Evolutionary conservation across 2,329 filamentous ascomycete species (phyloP).

Genomic region (Atkinsonella hypoxylon): DNA sequence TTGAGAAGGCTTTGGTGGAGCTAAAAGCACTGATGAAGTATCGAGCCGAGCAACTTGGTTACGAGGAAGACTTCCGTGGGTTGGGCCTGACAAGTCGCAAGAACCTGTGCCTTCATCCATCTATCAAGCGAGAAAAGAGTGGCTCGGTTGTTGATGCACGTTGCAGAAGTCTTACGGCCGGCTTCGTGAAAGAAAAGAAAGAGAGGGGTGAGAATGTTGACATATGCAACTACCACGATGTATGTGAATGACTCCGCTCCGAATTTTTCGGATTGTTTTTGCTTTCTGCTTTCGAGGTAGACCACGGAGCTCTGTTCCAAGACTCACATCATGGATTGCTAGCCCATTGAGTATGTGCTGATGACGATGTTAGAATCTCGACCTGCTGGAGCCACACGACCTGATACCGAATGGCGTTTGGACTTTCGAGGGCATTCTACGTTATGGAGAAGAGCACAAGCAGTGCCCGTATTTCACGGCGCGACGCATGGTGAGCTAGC

Average conservation of each 20-base stretch:
- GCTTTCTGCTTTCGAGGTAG: background rate
- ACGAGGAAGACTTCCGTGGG: conserved; percentile 84
- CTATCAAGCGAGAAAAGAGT: conserved; percentile 92
- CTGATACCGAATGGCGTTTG: conserved; percentile 90
- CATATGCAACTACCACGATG: conserved; percentile 89
- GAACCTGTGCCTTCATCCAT: conserved; percentile 91
- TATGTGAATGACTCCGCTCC: conserved; percentile 24
- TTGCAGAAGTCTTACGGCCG: conserved; percentile 88
- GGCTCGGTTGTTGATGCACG: conserved; percentile 89
- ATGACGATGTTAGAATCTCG: conserved; percentile 54
- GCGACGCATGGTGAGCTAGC: conserved; percentile 65
- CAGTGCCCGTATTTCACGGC: conserved; percentile 97
- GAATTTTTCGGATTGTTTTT: background rate
- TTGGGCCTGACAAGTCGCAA: conserved; percentile 92
- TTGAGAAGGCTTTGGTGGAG: conserved; percentile 92
- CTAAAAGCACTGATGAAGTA: conserved; percentile 92
- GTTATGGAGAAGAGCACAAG: conserved; percentile 88
- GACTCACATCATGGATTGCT: background rate
- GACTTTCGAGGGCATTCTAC: conserved; percentile 79
- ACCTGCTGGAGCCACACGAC: conserved; percentile 88
- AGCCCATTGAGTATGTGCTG: background rate
- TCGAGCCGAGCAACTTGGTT: conserved; percentile 74
- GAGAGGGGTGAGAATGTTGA: conserved; percentile 90
- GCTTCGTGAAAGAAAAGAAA: conserved; percentile 96
- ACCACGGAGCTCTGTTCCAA: background rate